Evolutionary conservation across 352 stramenopile genomes (phyloP), one percentile per base, ranked within the genome.

Genomic region (Phytophthora ramorum): DNA sequence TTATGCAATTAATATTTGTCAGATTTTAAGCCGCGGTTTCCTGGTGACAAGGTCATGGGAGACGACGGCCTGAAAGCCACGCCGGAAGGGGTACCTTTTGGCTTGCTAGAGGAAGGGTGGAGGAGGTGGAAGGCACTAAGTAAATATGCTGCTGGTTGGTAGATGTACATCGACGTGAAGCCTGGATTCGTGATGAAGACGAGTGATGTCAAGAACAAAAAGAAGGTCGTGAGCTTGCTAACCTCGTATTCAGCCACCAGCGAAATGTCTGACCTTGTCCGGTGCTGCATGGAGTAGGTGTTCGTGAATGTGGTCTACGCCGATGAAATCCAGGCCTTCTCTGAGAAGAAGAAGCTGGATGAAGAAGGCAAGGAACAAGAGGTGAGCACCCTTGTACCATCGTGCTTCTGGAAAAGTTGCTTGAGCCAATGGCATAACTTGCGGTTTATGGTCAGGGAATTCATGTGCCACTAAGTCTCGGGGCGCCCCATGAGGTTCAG

Each of bases 151-250:
- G 32, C 2, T 48, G 4, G 8, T 6, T 22, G 13, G 5, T 40
- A 93, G 85, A 71, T 95, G 34, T 77, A 92, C 53, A 89, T 95
- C 54, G 71, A 92, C 56, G 85, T 93, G n/a, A 66, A 76, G 22
- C 78, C 87, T 38, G 87, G 85, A 14, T 95, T 95, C 34, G 85
- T 93, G 41, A 84, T 95, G 63, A 95, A 93, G 63, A 88, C 85
- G 13, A 78, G 48, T 9, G 81, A 93, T 10, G 24, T 84, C 16
- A 71, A 83, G 43, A 87, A 60, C 34, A 82, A 86, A 52, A 86
- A 83, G 16, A 93, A 94, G 69, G 84, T 89, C 22, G 13, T 7
- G 66, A 84, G 0, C 0, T 2, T 43, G 14, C 28, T 9, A 32
- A 5, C 28, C 28, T 12, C 28, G 2, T 34, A 34, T 34, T 12